Conservation (phyloP, 2,329 filamentous ascomycete genomes). For the Penicillium frequentans region DNA sequence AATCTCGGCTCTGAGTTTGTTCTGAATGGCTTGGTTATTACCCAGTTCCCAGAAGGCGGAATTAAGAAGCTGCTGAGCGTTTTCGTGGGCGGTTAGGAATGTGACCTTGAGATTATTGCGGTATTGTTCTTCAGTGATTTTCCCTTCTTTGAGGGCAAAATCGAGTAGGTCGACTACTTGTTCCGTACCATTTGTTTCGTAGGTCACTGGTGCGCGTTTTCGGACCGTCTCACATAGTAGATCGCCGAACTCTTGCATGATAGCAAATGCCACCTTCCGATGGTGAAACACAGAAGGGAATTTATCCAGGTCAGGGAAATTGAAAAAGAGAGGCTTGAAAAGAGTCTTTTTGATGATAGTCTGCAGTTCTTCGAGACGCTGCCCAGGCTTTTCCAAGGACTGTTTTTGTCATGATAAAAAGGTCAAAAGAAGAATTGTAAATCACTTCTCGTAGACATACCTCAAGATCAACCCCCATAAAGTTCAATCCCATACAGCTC, state of each 20-base stretch:
- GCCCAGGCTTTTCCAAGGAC: conserved; percentile 21
- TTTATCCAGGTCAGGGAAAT: conserved; percentile 27
- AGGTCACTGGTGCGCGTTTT: background rate
- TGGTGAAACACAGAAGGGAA: conserved; percentile 21
- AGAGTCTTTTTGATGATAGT: conserved; percentile 27
- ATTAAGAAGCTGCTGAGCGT: conserved; percentile 40
- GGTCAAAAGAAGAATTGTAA: background rate
- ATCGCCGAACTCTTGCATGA: conserved; percentile 28
- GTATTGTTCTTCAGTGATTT: conserved; percentile 38
- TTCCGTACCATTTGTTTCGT: conserved; percentile 2
- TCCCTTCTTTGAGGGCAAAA: conserved; percentile 22
- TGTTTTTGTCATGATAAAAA: background rate
- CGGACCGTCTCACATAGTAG: conserved; percentile 14
- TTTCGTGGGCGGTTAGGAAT: conserved; percentile 46
- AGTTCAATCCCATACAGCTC: conserved; percentile 26
- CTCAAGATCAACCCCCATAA: conserved; percentile 28
- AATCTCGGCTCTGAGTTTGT: conserved; percentile 34
- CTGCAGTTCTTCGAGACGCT: conserved; percentile 26
- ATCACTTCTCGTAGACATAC: conserved; percentile 7
- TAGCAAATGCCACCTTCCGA: conserved; percentile 21
- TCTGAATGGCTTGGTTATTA: conserved; percentile 33
- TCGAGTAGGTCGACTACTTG: conserved; percentile 26
- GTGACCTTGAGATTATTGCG: conserved; percentile 43
- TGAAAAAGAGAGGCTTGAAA: conserved; percentile 28
- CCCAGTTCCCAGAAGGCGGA: conserved; percentile 41